Conservation (phyloP, 768 basidiomycete species). For the Grammothele lineata region DNA sequence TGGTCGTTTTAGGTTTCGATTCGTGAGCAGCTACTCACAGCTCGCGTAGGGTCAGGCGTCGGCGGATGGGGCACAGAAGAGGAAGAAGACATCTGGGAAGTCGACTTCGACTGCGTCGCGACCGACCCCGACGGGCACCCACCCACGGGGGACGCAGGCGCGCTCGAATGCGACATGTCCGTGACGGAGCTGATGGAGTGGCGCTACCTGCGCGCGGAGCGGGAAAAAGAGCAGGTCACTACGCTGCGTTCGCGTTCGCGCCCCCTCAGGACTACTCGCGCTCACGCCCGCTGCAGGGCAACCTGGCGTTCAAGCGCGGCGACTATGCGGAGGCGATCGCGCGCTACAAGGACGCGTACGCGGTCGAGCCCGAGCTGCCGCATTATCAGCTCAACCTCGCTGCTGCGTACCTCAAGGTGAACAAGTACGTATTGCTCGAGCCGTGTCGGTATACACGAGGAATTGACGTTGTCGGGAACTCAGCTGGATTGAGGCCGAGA, state of each 20-base stretch:
- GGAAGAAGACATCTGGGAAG: slow-evolving; percentile 75
- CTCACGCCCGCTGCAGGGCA: slow-evolving; percentile 47
- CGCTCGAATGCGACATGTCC: slow-evolving; percentile 48
- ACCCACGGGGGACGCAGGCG: background rate
- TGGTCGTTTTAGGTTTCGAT: background rate
- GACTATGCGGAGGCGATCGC: slow-evolving; percentile 51
- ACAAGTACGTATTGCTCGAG: slow-evolving; percentile 48
- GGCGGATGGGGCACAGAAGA: slow-evolving; percentile 72
- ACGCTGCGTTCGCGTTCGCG: background rate
- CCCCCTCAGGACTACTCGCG: background rate
- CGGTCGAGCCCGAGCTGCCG: slow-evolving; percentile 68
- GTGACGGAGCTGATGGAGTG: slow-evolving; percentile 74
- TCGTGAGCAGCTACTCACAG: background rate
- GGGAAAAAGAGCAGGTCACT: slow-evolving; percentile 64
- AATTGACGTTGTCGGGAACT: background rate
- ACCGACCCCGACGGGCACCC: slow-evolving; percentile 38
- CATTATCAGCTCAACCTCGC: slow-evolving; percentile 77
- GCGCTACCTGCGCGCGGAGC: slow-evolving; percentile 65
- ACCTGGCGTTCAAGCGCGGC: slow-evolving; percentile 61
- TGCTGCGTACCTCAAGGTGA: slow-evolving; percentile 66
- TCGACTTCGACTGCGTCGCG: slow-evolving; percentile 62
- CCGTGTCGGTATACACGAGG: too few relatives aligned
- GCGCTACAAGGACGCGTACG: slow-evolving; percentile 55
- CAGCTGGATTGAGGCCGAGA: slow-evolving; percentile 72
- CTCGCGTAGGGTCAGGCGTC: slow-evolving; percentile 50